A percentile compares a stretch with the other conserved stretches of the same genome.
Conservation (phyloP, 345 rosid genomes). For the Eucalyptus pauciflora region DNA sequence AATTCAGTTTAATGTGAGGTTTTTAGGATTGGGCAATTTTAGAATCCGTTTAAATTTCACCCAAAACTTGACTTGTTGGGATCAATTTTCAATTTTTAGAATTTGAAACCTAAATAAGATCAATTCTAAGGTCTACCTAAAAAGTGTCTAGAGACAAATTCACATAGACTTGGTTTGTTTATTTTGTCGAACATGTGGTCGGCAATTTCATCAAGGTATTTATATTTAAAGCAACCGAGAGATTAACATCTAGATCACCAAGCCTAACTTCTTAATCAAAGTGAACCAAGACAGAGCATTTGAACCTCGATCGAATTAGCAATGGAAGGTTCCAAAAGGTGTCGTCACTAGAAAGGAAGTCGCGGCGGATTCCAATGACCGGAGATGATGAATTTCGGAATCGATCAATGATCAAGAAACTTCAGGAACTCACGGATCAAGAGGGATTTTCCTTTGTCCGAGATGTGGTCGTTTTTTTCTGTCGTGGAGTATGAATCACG, state of each 20-base stretch:
- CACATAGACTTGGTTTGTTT: neutral
- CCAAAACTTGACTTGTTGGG: rapidly evolving
- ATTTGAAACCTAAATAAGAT: neutral
- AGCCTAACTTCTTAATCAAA: neutral
- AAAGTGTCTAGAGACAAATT: neutral
- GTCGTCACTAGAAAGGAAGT: neutral
- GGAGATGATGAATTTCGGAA: neutral
- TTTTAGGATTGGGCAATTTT: neutral
- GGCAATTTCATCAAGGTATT: neutral
- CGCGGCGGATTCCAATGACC: neutral
- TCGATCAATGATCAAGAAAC: neutral
- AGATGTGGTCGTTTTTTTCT: neutral
- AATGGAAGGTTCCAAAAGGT: neutral
- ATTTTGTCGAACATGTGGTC: neutral
- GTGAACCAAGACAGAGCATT: neutral
- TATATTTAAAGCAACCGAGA: neutral
- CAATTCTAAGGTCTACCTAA: neutral
- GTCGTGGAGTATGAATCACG: no score
- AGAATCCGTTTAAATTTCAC: no score
- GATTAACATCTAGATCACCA: neutral
- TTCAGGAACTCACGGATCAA: neutral
- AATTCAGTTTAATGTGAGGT: neutral
- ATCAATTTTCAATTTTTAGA: no score
- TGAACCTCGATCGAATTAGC: neutral
- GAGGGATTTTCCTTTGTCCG: neutral